A percentile compares a stretch with the other conserved stretches of the same genome.
These are phyloP conservation scores for Epichloe gansuensis DNA, from an alignment of 2,329 filamentous ascomycete genomes.

Conservation along the genomic window DNA sequence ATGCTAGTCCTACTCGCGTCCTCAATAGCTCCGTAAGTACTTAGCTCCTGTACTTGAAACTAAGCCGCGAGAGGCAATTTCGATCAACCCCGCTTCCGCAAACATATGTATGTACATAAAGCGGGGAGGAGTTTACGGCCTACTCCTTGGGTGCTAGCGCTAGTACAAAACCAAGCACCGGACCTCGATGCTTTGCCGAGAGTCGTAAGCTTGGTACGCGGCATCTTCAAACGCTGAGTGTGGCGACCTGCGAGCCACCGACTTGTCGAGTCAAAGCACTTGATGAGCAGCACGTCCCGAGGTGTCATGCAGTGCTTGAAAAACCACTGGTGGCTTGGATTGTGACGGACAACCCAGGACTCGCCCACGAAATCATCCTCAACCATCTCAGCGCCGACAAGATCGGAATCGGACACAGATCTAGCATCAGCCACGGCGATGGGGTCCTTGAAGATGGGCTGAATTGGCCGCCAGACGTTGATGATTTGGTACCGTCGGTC, in stretches of 20 bases:
- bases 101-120: neutral
- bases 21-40: too few species aligned
- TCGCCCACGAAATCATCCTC: conserved; percentile 37
- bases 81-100: neutral
- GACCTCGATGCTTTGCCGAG: conserved; percentile 53
- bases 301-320: conserved; percentile 39
- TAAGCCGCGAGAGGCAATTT: neutral
- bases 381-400: conserved; percentile 36
- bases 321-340: conserved; percentile 36
- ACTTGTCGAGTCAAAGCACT: conserved; percentile 50
- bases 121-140: too few species aligned
- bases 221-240: conserved; percentile 42
- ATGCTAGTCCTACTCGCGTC: too few species aligned
- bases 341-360: conserved; percentile 32
- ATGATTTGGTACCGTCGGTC: conserved; percentile 38
- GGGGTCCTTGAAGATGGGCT: conserved; percentile 33
- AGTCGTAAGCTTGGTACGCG: conserved; percentile 39
- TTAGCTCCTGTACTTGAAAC: too few species aligned
- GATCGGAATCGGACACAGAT: conserved; percentile 36
- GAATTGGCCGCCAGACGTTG: conserved; percentile 31
- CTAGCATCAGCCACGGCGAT: conserved; percentile 39
- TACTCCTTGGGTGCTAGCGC: neutral
- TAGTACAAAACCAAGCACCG: conserved; percentile 51
- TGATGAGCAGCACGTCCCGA: conserved; percentile 45
- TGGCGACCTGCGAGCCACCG: conserved; percentile 38